phyloP scores from a whole-genome alignment of 148 eudicot genomes.

The Chenopodium formosanum region DNA sequence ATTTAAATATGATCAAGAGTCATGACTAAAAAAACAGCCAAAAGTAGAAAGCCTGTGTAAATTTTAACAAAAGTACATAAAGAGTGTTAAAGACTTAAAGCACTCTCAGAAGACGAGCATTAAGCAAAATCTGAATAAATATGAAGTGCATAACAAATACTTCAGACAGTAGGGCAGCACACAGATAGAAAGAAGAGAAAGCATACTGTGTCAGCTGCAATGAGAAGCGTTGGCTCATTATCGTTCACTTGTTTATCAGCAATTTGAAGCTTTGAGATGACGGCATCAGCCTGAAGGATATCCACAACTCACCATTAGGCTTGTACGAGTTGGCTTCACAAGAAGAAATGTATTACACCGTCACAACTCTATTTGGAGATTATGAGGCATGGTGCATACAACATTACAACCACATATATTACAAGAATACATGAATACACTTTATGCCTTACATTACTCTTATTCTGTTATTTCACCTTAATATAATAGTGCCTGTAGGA shows the following conservation, averaged over 20 bases:
- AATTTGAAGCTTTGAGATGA: constrained; percentile 60
- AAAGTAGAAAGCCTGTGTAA: not conserved
- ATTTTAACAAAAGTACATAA: not conserved
- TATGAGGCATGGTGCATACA: not conserved
- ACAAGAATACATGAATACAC: not conserved
- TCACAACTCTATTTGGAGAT: not conserved
- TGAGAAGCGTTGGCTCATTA: constrained; percentile 56
- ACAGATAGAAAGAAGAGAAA: constrained; percentile 20
- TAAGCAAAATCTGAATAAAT: not conserved
- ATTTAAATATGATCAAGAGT: not conserved
- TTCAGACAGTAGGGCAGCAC: not conserved
- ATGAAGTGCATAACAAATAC: not conserved
- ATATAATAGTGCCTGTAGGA: not conserved
- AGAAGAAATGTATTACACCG: not conserved
- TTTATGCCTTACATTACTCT: not conserved
- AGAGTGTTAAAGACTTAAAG: not conserved
- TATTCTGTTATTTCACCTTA: not conserved
- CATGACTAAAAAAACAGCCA: not conserved
- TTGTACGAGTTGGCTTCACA: not conserved
- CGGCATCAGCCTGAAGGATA: constrained; percentile 75
- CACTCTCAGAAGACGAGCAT: not conserved
- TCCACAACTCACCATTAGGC: constrained; percentile 6
- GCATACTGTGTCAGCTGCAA: constrained; percentile 81
- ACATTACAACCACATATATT: not conserved
- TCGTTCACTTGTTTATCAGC: constrained; percentile 53